These are phyloP conservation scores for Apiosordaria backusii DNA, from an alignment of 495 filamentous ascomycete species.

Conservation along the genomic window DNA sequence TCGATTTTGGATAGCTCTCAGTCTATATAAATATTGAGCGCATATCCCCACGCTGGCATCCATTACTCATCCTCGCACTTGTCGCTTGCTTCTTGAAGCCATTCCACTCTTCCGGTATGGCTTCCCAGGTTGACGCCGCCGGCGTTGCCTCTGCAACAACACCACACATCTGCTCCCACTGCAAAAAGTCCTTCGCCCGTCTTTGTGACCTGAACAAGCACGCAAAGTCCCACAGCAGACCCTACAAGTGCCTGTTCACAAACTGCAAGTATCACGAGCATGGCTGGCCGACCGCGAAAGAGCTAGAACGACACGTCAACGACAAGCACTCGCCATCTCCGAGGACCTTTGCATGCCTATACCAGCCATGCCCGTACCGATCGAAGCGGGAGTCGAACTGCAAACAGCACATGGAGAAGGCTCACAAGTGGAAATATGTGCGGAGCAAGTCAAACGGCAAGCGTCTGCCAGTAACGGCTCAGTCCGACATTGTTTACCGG, in stretches of 20 bases:
- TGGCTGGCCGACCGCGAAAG: slow-evolving; percentile 96
- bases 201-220: slow-evolving; percentile 93
- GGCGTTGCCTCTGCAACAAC: slow-evolving; percentile 1
- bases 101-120: slow-evolving; percentile 19
- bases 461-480: slow-evolving; percentile 1
- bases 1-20: background rate
- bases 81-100: background rate
- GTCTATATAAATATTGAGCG: background rate
- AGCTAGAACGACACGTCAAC: slow-evolving; percentile 88
- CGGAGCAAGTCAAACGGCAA: slow-evolving; percentile 79
- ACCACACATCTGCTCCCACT: slow-evolving; percentile 41
- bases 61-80: background rate
- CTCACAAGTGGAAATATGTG: slow-evolving; percentile 81
- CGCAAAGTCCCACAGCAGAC: slow-evolving; percentile 90
- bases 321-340: slow-evolving; percentile 83
- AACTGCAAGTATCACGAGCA: slow-evolving; percentile 77
- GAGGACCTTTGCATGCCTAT: slow-evolving; percentile 69
- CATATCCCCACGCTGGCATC: no score
- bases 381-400: slow-evolving; percentile 96
- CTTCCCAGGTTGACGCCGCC: slow-evolving; percentile 14
- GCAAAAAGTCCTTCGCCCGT: slow-evolving; percentile 80
- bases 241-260: slow-evolving; percentile 77
- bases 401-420: slow-evolving; percentile 99
- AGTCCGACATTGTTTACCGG: slow-evolving; percentile 1
- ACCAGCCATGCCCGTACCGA: slow-evolving; percentile 77